phyloP scores from a whole-genome alignment of 2,329 filamentous ascomycete species.

The Fusarium caatingaense region DNA sequence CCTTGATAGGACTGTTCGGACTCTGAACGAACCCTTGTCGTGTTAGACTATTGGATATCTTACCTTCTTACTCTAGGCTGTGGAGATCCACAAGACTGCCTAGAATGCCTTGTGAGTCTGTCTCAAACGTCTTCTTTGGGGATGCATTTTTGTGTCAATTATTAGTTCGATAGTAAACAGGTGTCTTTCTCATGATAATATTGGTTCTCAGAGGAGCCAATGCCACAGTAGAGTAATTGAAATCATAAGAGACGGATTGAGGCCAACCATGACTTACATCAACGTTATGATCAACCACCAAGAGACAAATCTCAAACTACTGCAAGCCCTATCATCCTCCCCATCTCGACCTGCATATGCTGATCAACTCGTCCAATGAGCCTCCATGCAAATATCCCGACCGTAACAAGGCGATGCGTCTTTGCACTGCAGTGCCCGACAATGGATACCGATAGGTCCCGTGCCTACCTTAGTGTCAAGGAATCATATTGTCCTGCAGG shows the following conservation, averaged over 20 bases:
- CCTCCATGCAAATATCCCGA: slow-evolving; percentile 11
- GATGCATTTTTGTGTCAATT: neutral
- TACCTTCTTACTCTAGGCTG: slow-evolving; percentile 5
- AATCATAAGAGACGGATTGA: neutral
- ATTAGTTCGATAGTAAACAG: neutral
- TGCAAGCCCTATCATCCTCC: slow-evolving; percentile 7
- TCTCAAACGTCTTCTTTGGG: neutral
- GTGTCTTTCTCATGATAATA: neutral
- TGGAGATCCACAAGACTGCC: slow-evolving; percentile 17
- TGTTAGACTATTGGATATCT: slow-evolving; percentile 16
- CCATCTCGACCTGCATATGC: slow-evolving; percentile 6
- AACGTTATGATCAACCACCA: neutral
- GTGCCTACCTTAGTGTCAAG: slow-evolving; percentile 31
- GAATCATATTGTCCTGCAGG: neutral
- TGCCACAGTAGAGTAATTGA: neutral
- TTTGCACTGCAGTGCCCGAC: slow-evolving; percentile 20
- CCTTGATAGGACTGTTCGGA: slow-evolving; percentile 20
- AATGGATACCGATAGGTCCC: slow-evolving; percentile 14
- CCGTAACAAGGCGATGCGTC: slow-evolving; percentile 13
- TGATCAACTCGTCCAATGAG: slow-evolving; percentile 3
- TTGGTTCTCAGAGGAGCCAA: neutral
- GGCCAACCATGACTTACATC: neutral
- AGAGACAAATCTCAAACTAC: slow-evolving; percentile 10
- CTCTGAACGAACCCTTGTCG: neutral
- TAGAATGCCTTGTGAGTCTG: slow-evolving; percentile 24